These are phyloP conservation scores for Bisporella sp. DNA, from an alignment of 2,329 filamentous ascomycete genomes.

Conservation along the genomic window DNA sequence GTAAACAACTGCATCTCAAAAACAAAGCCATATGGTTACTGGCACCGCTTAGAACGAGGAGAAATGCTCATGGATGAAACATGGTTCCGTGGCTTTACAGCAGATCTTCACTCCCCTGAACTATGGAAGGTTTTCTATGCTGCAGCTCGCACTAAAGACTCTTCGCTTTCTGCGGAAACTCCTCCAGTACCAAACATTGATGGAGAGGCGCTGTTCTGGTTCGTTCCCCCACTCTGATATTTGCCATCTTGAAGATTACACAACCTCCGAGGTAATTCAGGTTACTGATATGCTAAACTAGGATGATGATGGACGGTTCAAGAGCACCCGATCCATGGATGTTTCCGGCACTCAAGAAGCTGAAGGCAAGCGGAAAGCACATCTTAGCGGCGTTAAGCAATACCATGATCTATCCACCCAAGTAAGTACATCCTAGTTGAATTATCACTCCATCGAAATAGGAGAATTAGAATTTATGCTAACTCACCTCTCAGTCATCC, in stretches of 20 bases:
- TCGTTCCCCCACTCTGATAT: background rate
- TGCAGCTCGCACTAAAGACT: conserved; percentile 30
- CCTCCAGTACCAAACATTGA: conserved; percentile 69
- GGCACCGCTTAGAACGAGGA: conserved; percentile 84
- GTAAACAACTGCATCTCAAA: conserved; percentile 84
- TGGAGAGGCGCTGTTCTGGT: conserved; percentile 71
- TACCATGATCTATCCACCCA: conserved; percentile 77
- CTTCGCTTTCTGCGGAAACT: conserved; percentile 31
- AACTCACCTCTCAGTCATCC: conserved; percentile 43
- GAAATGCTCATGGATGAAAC: conserved; percentile 65
- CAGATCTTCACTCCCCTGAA: conserved; percentile 58
- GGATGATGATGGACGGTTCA: conserved; percentile 79
- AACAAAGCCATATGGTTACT: conserved; percentile 70
- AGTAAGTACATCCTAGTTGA: background rate
- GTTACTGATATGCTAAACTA: conserved; percentile 35
- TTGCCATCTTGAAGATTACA: too few relatives aligned
- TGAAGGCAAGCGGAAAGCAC: conserved; percentile 58
- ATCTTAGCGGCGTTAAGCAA: conserved; percentile 82
- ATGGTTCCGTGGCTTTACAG: conserved; percentile 72
- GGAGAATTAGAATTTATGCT: background rate
- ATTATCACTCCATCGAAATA: background rate
- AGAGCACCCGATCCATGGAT: conserved; percentile 75
- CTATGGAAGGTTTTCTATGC: conserved; percentile 65
- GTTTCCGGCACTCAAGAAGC: conserved; percentile 68
- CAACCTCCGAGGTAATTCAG: too few relatives aligned